Conservation (phyloP, 345 rosid species). For the Salix arbutifolia region DNA sequence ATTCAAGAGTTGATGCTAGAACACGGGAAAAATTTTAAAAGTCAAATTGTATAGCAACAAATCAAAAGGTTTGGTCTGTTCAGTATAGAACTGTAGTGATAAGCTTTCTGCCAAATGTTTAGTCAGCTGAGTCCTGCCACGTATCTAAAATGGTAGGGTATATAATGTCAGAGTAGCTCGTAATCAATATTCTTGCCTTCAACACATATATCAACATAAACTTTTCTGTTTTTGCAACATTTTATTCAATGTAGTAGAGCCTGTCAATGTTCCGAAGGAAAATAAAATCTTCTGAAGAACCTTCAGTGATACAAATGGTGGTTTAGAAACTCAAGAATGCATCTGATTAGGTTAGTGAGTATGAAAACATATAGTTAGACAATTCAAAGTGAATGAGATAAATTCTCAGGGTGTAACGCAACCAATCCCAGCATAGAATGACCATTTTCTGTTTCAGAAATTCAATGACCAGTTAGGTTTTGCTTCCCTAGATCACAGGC, state of each 20-base stretch:
- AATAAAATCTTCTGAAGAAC: neutral
- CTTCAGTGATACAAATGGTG: neutral
- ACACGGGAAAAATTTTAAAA: neutral
- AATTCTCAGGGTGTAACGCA: neutral
- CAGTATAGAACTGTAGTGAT: neutral
- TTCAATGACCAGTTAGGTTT: neutral
- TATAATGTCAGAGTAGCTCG: neutral
- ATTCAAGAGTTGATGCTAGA: neutral
- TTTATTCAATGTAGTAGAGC: neutral
- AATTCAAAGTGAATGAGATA: neutral
- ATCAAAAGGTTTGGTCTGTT: neutral
- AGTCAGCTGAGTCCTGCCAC: neutral
- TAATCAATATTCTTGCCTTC: neutral
- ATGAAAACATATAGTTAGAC: neutral
- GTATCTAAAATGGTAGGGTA: neutral
- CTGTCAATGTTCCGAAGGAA: neutral
- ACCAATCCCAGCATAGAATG: neutral
- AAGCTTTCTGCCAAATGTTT: neutral
- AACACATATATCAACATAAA: neutral
- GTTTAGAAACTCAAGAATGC: neutral
- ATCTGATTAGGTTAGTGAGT: neutral
- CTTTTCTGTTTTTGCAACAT: neutral
- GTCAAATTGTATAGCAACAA: neutral
- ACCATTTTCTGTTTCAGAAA: neutral
- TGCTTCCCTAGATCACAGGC: conserved; percentile 22